A percentile compares a stretch with the other conserved stretches of the same genome.
These are phyloP conservation scores for Eremothecium gossypii DNA, from an alignment of 1,139 yeast species.

Conservation along the genomic window DNA sequence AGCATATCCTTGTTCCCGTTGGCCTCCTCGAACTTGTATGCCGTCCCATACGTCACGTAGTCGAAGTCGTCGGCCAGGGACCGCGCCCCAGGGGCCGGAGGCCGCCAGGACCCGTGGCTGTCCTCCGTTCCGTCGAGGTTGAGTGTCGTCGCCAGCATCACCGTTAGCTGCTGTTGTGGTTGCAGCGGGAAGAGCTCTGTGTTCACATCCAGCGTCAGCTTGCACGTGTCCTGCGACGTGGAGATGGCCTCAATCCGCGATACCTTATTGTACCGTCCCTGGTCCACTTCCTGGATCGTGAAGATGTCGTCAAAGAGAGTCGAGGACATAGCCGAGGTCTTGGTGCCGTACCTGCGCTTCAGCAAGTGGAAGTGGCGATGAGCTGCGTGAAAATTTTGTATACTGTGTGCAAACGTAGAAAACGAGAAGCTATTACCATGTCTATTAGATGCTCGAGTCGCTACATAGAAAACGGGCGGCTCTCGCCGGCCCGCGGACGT, in stretches of 20 bases:
- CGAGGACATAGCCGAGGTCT: conserved; percentile 46
- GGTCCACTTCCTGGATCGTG: conserved; percentile 74
- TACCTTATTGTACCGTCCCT: conserved; percentile 88
- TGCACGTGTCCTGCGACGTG: conserved; percentile 73
- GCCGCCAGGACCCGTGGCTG: conserved; percentile 61
- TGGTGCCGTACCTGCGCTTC: too few relatives aligned
- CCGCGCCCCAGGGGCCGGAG: conserved; percentile 74
- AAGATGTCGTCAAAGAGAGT: conserved; percentile 92
- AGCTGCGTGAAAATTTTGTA: too few relatives aligned
- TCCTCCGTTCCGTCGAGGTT: conserved; percentile 50
- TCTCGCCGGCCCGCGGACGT: not conserved
- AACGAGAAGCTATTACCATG: too few relatives aligned
- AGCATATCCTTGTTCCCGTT: conserved; percentile 49
- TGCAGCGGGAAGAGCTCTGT: conserved; percentile 85
- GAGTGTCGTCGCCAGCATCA: conserved; percentile 74
- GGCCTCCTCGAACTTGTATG: conserved; percentile 91
- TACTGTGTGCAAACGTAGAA: too few relatives aligned
- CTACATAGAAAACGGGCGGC: not conserved
- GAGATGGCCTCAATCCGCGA: conserved; percentile 84
- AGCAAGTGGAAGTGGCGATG: too few relatives aligned
- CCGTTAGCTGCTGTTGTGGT: conserved; percentile 71
- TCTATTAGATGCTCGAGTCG: too few relatives aligned
- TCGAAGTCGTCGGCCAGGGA: conserved; percentile 94
- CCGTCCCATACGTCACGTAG: conserved; percentile 97
- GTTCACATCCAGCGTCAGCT: conserved; percentile 84